These are phyloP conservation scores for Starmerella sp. DNA, from an alignment of 805 yeast species.

Conservation along the genomic window DNA sequence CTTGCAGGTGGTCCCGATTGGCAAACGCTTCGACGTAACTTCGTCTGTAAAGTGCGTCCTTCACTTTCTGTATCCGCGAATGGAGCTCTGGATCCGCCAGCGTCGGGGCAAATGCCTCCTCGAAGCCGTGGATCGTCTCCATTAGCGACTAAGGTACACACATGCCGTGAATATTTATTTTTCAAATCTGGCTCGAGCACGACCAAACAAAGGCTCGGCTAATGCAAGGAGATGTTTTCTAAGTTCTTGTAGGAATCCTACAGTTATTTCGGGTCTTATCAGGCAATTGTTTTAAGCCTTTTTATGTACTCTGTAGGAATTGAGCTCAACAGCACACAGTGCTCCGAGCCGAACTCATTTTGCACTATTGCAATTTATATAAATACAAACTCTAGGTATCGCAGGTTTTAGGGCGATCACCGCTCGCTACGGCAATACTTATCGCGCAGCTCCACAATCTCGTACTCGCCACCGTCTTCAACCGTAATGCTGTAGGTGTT, in stretches of 20 bases:
- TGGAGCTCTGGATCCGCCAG: conserved; percentile 25
- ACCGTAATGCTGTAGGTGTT: conserved; percentile 62
- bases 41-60: conserved; percentile 55
- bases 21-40: conserved; percentile 63
- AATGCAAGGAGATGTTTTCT: too few relatives aligned
- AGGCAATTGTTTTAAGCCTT: neutral
- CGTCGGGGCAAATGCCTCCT: conserved; percentile 22
- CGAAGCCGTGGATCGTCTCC: conserved; percentile 25
- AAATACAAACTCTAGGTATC: neutral
- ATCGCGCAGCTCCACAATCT: conserved; percentile 82
- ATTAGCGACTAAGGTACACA: conserved; percentile 4
- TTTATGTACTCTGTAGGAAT: too few relatives aligned
- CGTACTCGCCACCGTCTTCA: conserved; percentile 84
- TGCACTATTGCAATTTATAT: neutral
- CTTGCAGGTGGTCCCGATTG: conserved; percentile 50
- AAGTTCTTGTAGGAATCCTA: too few relatives aligned
- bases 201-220: neutral
- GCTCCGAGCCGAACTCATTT: too few relatives aligned
- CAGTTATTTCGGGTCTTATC: too few relatives aligned
- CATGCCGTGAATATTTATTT: neutral
- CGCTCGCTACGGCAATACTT: conserved; percentile 45
- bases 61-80: conserved; percentile 52
- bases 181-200: too few relatives aligned
- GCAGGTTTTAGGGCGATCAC: neutral
- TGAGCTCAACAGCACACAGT: too few relatives aligned